Evolutionary conservation across 345 rosid species (phyloP).

Genomic region (Punica granatum): DNA sequence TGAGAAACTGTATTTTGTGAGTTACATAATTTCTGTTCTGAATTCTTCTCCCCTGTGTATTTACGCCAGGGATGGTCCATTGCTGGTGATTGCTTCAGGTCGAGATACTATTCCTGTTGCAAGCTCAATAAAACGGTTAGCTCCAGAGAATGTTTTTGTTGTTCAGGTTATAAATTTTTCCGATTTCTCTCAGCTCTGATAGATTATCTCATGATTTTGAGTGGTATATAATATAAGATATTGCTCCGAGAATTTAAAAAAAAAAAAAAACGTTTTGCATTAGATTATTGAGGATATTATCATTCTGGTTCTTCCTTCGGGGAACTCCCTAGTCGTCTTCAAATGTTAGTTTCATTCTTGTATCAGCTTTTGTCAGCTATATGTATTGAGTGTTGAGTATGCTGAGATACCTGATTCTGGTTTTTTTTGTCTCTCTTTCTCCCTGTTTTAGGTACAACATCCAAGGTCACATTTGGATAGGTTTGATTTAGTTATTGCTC

Average conservation of each 20-base stretch:
- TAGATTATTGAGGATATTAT: no score
- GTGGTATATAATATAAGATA: not conserved
- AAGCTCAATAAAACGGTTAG: slow-evolving; percentile 74
- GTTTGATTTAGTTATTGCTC: slow-evolving; percentile 89
- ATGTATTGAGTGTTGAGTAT: not conserved
- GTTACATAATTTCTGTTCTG: not conserved
- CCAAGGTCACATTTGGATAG: slow-evolving; percentile 63
- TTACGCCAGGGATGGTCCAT: slow-evolving; percentile 35
- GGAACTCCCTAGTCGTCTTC: not conserved
- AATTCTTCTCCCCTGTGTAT: not conserved
- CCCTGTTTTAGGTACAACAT: slow-evolving; percentile 71
- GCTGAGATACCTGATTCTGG: not conserved
- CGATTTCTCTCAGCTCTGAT: not conserved
- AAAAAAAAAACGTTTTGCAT: no score
- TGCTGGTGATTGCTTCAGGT: slow-evolving; percentile 90
- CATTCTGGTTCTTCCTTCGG: not conserved
- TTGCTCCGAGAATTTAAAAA: not conserved
- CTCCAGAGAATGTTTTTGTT: slow-evolving; percentile 70
- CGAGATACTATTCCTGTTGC: slow-evolving; percentile 66
- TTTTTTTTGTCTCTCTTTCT: slow-evolving; percentile 5
- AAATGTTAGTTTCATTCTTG: not conserved
- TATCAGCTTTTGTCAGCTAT: not conserved
- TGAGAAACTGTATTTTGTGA: not conserved
- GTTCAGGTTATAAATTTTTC: slow-evolving; percentile 53
- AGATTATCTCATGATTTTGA: not conserved